Base-by-base conservation (phyloP, 306 rosid genomes). In the Spatholobus suberectus region DNA sequence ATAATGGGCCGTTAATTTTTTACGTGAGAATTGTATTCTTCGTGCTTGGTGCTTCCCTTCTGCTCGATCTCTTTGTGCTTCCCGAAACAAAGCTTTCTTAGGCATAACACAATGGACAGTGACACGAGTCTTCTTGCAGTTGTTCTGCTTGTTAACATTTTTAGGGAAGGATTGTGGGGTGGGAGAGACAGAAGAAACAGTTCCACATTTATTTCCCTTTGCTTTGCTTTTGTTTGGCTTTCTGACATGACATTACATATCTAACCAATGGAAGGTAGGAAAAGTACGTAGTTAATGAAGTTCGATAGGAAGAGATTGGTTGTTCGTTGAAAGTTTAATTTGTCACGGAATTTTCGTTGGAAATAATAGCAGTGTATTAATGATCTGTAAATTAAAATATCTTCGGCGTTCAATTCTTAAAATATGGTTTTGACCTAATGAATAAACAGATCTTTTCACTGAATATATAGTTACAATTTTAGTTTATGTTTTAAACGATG, bases 31-130 rank as follows among this genome's bases (percentile, higher is more conserved):
- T 17, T 24, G 20, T 71, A 57, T 13, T 59, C 82, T 80, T 80
- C 85, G 85, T 86, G 93, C 80, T 78, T 61, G 85, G 68, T 66
- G 82, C 51, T 73, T 26, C 81, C 71, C 75, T 43, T 52, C 61
- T 80, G 86, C 54, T 78, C 2, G 73, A 26, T 63, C 40, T 67
- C 69, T 69, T 11, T 21, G 34, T 69, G 83, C 59, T 67, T 78
- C 18, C 4, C 62, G 35, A 76, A 72, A 44, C 41, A 13, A 81
- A 75, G 76, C 52, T 46, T 73, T 83, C 27, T 81, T 70, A 18
- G 74, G 72, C 44, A 59, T 73, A 67, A 47, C 35, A 12, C 68
- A 15, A 62, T 29, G 68, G 73, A 70, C 83, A 80, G 83, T 73
- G 86, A 32, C 35, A 58, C 26, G 27, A 69, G 51, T 83, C 61